Conservation (phyloP, 768 basidiomycete genomes). For the Daedalea quercina region DNA sequence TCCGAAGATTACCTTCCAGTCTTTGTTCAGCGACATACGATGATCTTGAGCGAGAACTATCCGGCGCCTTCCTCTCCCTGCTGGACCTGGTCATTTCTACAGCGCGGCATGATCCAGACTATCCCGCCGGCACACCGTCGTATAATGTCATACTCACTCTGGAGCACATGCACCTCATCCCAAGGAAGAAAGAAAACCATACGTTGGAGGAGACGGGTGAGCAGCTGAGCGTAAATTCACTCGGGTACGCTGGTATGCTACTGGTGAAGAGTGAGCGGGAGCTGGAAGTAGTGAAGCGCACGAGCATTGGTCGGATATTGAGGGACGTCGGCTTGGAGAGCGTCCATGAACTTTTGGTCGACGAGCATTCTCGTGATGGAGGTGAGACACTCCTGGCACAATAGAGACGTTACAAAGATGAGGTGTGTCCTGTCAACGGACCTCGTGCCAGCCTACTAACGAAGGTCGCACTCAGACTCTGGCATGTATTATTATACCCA, state of each 20-base stretch:
- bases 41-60: constrained; percentile 45
- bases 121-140: constrained; percentile 60
- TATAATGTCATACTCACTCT: constrained; percentile 81
- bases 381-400: not conserved
- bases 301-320: constrained; percentile 59
- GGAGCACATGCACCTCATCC: constrained; percentile 83
- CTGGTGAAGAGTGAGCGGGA: constrained; percentile 81
- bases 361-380: not conserved
- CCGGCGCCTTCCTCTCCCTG: constrained; percentile 60
- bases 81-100: constrained; percentile 74
- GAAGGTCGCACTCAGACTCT: too few species aligned
- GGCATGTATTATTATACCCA: too few species aligned
- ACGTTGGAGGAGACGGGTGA: constrained; percentile 46
- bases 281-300: constrained; percentile 57
- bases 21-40: constrained; percentile 30
- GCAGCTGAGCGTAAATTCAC: constrained; percentile 68
- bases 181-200: constrained; percentile 62
- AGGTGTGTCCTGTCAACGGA: too few species aligned
- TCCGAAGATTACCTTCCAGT: constrained; percentile 52
- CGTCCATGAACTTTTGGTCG: constrained; percentile 59
- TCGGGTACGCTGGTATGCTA: constrained; percentile 87
- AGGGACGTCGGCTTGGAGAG: constrained; percentile 57
- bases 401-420: not conserved
- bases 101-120: constrained; percentile 57
- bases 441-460: too few species aligned